Percentiles rank a stretch among this genome's conserved stretches.
Conservation (phyloP, 192 early-diverging fungal genomes). For the Mortierella hygrophila region DNA sequence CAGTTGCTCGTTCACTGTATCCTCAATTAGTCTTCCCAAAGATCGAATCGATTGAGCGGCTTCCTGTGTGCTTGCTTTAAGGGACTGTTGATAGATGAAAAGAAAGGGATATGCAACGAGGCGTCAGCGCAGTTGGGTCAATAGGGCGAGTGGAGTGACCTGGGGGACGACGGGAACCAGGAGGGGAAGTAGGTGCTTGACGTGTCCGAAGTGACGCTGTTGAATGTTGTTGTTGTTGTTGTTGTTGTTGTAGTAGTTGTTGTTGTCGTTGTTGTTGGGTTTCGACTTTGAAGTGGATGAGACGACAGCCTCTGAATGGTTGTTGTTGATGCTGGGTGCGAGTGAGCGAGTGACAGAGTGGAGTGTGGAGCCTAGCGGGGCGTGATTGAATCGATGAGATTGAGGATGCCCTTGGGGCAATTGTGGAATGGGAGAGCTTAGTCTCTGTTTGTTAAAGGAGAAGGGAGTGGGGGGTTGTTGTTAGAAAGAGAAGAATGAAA, state of each 20-base stretch:
- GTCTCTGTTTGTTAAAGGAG: background rate
- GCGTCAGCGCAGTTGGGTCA: background rate
- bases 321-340: no score
- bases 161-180: background rate
- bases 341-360: no score
- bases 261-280: background rate
- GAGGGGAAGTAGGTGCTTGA: background rate
- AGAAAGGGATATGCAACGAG: background rate
- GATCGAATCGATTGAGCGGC: background rate
- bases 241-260: background rate
- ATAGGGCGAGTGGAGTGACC: background rate
- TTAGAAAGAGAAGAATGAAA: background rate
- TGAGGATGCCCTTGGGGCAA: background rate
- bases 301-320: background rate
- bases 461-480: background rate
- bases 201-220: background rate
- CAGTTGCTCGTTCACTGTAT: background rate
- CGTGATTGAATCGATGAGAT: background rate
- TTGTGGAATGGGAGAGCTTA: background rate
- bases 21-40: background rate
- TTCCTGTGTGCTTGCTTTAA: background rate
- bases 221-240: background rate
- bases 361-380: background rate
- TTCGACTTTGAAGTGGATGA: background rate
- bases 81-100: background rate